Evolutionary conservation across 768 basidiomycete species (phyloP).

Genomic region (Trametes villosa): DNA sequence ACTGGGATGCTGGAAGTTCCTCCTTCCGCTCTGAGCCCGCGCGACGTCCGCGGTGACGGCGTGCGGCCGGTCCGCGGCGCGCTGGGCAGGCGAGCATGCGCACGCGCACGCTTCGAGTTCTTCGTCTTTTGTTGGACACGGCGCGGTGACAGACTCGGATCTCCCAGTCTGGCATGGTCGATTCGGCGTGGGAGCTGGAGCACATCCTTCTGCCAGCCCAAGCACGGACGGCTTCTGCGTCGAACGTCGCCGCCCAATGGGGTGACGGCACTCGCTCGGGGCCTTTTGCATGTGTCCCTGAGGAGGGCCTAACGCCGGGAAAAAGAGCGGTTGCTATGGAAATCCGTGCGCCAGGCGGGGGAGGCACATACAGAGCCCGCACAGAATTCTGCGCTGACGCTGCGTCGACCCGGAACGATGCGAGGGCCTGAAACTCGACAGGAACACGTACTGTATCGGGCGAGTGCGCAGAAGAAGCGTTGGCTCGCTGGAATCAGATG

Average conservation of each 20-base stretch:
- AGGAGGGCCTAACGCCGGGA: not conserved
- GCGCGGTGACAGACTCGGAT: no score
- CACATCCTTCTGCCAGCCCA: conserved; percentile 2
- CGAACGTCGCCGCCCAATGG: conserved; percentile 9
- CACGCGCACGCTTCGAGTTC: no score
- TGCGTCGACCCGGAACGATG: not conserved
- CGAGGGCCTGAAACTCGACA: not conserved
- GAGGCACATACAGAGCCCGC: not conserved
- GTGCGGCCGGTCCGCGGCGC: no score
- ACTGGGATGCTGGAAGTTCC: no score
- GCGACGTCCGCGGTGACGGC: no score
- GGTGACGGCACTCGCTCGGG: conserved; percentile 11
- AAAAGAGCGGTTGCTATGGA: conserved; percentile 9
- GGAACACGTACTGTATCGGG: not conserved
- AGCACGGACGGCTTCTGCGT: not conserved
- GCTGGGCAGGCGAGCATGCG: no score
- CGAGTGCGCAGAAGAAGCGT: not conserved
- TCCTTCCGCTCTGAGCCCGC: no score
- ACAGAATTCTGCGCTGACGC: not conserved
- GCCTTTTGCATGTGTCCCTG: not conserved
- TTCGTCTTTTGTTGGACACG: no score
- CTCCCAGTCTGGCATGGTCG: not conserved
- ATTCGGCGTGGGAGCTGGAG: conserved; percentile 10
- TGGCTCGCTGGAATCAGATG: conserved; percentile 1
- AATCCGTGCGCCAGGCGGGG: not conserved